Evolutionary conservation across 2,329 filamentous ascomycete species (phyloP).

Genomic region (Fusarium illudens): DNA sequence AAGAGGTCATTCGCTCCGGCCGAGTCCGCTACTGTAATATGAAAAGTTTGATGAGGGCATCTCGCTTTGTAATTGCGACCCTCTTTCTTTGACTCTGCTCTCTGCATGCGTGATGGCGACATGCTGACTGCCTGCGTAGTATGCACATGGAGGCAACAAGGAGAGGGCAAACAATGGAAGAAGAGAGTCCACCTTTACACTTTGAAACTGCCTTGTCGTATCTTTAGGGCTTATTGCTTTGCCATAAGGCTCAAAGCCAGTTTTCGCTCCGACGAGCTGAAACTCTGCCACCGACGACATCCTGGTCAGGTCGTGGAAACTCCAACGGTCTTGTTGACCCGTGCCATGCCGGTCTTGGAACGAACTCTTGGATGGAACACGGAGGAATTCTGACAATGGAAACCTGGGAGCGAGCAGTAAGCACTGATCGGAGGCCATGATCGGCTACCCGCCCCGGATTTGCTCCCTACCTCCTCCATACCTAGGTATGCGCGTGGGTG

Average conservation of each 20-base stretch:
- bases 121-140: not conserved
- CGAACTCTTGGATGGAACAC: not conserved
- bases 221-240: not conserved
- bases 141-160: not conserved
- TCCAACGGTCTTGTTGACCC: not conserved
- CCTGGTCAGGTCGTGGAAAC: slow-evolving; percentile 7
- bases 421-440: slow-evolving; percentile 23
- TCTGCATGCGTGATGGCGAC: not conserved
- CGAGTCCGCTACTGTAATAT: slow-evolving; percentile 23
- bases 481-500: slow-evolving; percentile 7
- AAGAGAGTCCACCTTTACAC: not conserved
- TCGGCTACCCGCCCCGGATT: slow-evolving; percentile 41
- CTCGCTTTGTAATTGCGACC: slow-evolving; percentile 12
- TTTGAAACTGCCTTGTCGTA: not conserved
- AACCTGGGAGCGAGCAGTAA: slow-evolving; percentile 5
- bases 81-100: not conserved
- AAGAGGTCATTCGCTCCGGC: slow-evolving; percentile 6
- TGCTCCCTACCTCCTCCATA: slow-evolving; percentile 7
- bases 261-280: slow-evolving; percentile 19
- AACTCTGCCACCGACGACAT: slow-evolving; percentile 21
- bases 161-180: not conserved
- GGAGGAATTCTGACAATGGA: not conserved
- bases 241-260: not conserved
- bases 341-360: not conserved
- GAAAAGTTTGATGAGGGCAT: slow-evolving; percentile 30